Evolutionary conservation across 2,329 filamentous ascomycete genomes (phyloP).

Genomic region (Orbilia ellipsospora): DNA sequence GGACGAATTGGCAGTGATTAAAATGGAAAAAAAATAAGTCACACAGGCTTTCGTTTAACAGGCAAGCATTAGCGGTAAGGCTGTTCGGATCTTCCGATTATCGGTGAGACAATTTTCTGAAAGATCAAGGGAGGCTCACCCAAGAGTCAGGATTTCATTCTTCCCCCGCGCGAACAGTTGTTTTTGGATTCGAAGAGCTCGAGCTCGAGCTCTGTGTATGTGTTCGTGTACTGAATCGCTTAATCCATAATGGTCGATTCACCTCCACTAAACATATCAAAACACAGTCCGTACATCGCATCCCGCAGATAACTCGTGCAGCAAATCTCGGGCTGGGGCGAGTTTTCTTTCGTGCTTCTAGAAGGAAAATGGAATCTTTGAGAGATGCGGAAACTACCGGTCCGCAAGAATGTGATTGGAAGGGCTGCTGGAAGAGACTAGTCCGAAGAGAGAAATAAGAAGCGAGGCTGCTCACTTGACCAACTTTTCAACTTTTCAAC

Average conservation of each 20-base stretch:
- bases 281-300: background rate
- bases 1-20: background rate
- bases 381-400: conserved; percentile 26
- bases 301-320: background rate
- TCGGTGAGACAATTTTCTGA: conserved; percentile 24
- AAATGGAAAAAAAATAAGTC: background rate
- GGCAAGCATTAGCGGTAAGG: conserved; percentile 54
- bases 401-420: conserved; percentile 37
- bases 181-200: conserved; percentile 22
- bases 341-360: conserved; percentile 45
- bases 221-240: background rate
- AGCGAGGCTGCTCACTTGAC: conserved; percentile 38
- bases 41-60: conserved; percentile 12
- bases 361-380: conserved; percentile 37
- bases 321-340: conserved; percentile 23
- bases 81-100: conserved; percentile 53
- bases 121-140: conserved; percentile 17
- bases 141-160: conserved; percentile 33
- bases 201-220: background rate
- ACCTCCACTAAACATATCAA: background rate
- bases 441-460: conserved; percentile 31
- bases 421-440: conserved; percentile 17
- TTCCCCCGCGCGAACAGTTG: conserved; percentile 9
- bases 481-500: background rate
- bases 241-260: background rate